A percentile compares a stretch with the other conserved stretches of the same genome.
phyloP scores from a whole-genome alignment of 2,329 filamentous ascomycete species.

The Mollisiaceae sp. region DNA sequence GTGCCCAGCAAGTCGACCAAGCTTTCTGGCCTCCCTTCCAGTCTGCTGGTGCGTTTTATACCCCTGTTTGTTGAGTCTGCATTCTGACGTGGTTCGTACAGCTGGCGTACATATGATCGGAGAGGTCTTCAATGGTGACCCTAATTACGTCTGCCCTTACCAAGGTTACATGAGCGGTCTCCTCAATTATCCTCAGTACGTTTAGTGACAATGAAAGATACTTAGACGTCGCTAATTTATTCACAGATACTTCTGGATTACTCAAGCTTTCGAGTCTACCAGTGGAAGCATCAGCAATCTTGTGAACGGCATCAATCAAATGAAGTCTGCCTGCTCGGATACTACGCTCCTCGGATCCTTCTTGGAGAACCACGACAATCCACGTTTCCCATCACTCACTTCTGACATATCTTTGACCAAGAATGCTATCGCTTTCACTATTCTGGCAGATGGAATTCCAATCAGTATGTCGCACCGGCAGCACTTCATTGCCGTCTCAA shows the following conservation, averaged over 20 bases:
- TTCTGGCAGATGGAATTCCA: slow-evolving; percentile 57
- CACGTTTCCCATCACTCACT: slow-evolving; percentile 35
- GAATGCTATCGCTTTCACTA: slow-evolving; percentile 55
- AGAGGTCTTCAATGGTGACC: slow-evolving; percentile 62
- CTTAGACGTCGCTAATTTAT: neutral
- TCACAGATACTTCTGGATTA: slow-evolving; percentile 37
- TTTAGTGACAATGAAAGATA: neutral
- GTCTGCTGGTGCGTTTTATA: slow-evolving; percentile 42
- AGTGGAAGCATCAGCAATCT: slow-evolving; percentile 39
- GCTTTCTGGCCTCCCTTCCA: slow-evolving; percentile 61
- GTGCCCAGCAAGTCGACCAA: slow-evolving; percentile 51
- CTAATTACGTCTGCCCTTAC: slow-evolving; percentile 59
- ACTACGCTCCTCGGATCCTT: slow-evolving; percentile 48
- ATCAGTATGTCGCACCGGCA: slow-evolving; percentile 42
- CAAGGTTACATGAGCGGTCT: slow-evolving; percentile 60
- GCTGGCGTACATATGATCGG: slow-evolving; percentile 65
- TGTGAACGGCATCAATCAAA: slow-evolving; percentile 37
- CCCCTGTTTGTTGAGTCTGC: neutral
- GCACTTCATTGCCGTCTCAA: neutral
- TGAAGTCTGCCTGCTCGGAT: slow-evolving; percentile 42
- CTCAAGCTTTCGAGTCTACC: slow-evolving; percentile 37
- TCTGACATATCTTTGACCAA: slow-evolving; percentile 44
- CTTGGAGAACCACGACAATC: slow-evolving; percentile 44
- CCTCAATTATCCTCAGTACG: slow-evolving; percentile 62
- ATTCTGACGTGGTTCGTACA: slow-evolving; percentile 27